Base-by-base conservation (phyloP, 2,329 filamentous ascomycete genomes). In the Neurospora sp. region DNA sequence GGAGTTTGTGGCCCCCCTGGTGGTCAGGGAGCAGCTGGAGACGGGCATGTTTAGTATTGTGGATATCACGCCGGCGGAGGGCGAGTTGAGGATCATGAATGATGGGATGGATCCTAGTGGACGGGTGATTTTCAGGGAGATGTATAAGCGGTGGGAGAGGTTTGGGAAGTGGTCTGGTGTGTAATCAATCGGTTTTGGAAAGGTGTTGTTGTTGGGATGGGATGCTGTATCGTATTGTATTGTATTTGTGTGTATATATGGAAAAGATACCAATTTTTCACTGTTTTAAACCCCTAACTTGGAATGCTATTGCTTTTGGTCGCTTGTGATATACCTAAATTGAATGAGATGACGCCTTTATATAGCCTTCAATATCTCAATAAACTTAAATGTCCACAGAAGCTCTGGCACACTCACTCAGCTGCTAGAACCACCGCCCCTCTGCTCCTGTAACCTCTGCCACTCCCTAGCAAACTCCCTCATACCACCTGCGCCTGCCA, bases 381-480 rank as follows among this genome's bases (percentile, higher is more conserved):
- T 9, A 17, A 4, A 1, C 23, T 33, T 62, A 9, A 9, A 17
- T 9, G 1, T 17, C 15, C 52, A 2, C 5, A 9, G 2, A 15
- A 58, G 0, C 19, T 58, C 3, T 4, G 23, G 0, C 17, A 9
- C 23, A 2, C 2, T 62, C 23, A 62, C 15, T 15, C 36, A 62
- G 28, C 28, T 62, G 52, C 28, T 62, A 62, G 52, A 33, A 43
- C 68, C 67, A 43, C 66, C 46, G 39, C 68, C 68, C 66, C 74
- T 73, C 9, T 74, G 71, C 66, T 74, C 75, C 7, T 77, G 72
- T 68, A 88, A 83, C 72, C 90, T 85, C 77, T 88, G 89, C 92
- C 92, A 95, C 77, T 90, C 87, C 74, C 86, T 85, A 72, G 91
- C 88, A 81, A 96, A 94, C 80, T 97, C 93, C 72, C 90, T 86